A percentile compares a stretch with the other conserved stretches of the same genome.
Evolutionary conservation across 768 basidiomycete genomes (phyloP).

Genomic region (Pleurotus tuber-regium): DNA sequence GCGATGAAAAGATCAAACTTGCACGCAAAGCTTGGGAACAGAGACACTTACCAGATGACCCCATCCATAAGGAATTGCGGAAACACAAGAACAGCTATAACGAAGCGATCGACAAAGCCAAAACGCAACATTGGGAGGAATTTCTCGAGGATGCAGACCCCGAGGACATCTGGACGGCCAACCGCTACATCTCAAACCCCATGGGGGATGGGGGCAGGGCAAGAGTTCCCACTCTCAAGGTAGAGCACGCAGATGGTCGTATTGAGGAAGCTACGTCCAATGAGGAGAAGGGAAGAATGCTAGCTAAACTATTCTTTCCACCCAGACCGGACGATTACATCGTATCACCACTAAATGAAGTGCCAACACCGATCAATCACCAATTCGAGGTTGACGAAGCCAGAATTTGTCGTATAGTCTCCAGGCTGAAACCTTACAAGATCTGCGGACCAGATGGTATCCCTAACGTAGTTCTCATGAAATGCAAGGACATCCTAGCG

Average conservation of each 20-base stretch:
- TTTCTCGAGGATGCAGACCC: conserved; percentile 16
- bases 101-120: conserved; percentile 7
- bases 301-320: conserved; percentile 21
- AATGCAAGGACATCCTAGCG: conserved; percentile 10
- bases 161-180: conserved; percentile 16
- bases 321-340: background rate
- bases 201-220: conserved; percentile 9
- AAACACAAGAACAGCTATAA: conserved; percentile 11
- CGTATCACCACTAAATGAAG: conserved; percentile 12
- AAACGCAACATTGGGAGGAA: conserved; percentile 15
- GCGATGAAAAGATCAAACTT: conserved; percentile 3
- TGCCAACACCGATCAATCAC: conserved; percentile 14
- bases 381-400: conserved; percentile 1
- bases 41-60: conserved; percentile 11
- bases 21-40: conserved; percentile 10
- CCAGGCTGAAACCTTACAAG: conserved; percentile 17
- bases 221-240: conserved; percentile 16
- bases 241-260: background rate
- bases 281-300: conserved; percentile 8
- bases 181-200: conserved; percentile 7
- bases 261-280: conserved; percentile 5
- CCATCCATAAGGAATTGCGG: conserved; percentile 16
- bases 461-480: conserved; percentile 21
- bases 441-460: conserved; percentile 24
- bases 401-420: conserved; percentile 12